Evolutionary conservation across 768 basidiomycete genomes (phyloP), one percentile per base, ranked within the genome.

Genomic region (Coprinopsis cinerea): DNA sequence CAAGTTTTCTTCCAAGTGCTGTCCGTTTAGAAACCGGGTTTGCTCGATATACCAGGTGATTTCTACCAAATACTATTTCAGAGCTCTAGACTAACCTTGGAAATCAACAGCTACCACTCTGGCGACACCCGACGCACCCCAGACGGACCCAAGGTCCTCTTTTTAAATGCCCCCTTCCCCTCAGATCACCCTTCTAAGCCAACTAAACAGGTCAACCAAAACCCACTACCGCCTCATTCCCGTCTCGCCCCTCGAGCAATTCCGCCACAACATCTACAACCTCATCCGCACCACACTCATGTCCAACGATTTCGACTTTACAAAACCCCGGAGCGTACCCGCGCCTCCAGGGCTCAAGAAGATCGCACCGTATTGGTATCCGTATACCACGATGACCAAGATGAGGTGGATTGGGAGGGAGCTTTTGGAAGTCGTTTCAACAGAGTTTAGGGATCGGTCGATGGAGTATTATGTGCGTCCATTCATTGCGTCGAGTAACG

Each of bases 401-500:
- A 78, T 83, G 45, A 78, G 93, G 24, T 96, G 93, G 92, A 73
- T 91, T 30, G 84, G 87, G 27, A 74, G 93, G 41, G 87, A 92
- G 64, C 74, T 96, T 30, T 67, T 97, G 20, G 93, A 97, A 65
- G 84, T 96, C 32, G 85, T 97, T 14, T 91, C 88, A 0, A 94
- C 92, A 0, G 93, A 97, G 64, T 97, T 95, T 61, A 74, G 93
- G 47, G 93, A 96, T 71, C 76, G 93, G 43, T 90, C 86, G 13
- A 85, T 93, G 76, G 93, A 97, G 59, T 97, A 94, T 64, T 96
- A 97, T 75, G 92, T 94, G 67, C 61, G 91, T 78, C 26, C 28
- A 32, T 47, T 35, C 43, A 43, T 32, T 15, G 17, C 36, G 25
- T 46, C 10, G n/a, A 15, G 9, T 11, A 44, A 22, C 18, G 37